Evolutionary conservation across 1,284 basidiomycete genomes (phyloP).

Genomic region (Microbotryomycetes sp.): DNA sequence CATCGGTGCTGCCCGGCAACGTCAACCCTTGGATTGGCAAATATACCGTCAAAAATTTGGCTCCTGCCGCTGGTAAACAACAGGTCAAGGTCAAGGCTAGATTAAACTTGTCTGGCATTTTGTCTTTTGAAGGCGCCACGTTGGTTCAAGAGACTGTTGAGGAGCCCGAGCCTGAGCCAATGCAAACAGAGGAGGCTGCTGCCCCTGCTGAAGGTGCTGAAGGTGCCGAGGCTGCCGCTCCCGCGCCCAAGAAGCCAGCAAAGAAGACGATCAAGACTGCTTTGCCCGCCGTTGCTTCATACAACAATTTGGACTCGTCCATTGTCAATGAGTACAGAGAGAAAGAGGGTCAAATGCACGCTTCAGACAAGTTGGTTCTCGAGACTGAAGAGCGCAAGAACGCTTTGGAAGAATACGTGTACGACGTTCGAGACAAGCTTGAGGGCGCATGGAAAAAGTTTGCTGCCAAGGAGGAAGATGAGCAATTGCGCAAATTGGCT

Average conservation of each 20-base stretch:
- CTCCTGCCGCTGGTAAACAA: slow-evolving; percentile 61
- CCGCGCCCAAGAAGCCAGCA: slow-evolving; percentile 55
- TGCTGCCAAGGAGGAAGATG: slow-evolving; percentile 67
- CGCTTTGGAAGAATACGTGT: slow-evolving; percentile 93
- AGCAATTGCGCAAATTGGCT: slow-evolving; percentile 62
- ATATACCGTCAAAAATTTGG: slow-evolving; percentile 72
- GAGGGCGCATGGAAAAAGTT: slow-evolving; percentile 74
- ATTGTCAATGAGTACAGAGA: slow-evolving; percentile 63
- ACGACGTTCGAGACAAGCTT: slow-evolving; percentile 84
- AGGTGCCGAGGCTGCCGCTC: slow-evolving; percentile 51
- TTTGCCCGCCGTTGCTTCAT: slow-evolving; percentile 60
- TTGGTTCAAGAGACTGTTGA: slow-evolving; percentile 63
- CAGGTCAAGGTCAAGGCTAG: slow-evolving; percentile 83
- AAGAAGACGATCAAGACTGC: slow-evolving; percentile 72
- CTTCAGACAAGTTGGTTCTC: slow-evolving; percentile 83
- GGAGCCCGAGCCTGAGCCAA: slow-evolving; percentile 56
- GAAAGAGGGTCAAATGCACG: slow-evolving; percentile 76
- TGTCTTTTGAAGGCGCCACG: slow-evolving; percentile 79
- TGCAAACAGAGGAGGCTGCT: slow-evolving; percentile 58
- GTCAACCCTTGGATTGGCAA: slow-evolving; percentile 76
- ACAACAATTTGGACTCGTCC: slow-evolving; percentile 57
- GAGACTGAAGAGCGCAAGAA: slow-evolving; percentile 98
- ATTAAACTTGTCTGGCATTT: slow-evolving; percentile 73
- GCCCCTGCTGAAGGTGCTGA: slow-evolving; percentile 46
- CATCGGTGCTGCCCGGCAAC: slow-evolving; percentile 59